Evolutionary conservation across 768 basidiomycete genomes (phyloP).

Genomic region (Leccinum rimulosum): DNA sequence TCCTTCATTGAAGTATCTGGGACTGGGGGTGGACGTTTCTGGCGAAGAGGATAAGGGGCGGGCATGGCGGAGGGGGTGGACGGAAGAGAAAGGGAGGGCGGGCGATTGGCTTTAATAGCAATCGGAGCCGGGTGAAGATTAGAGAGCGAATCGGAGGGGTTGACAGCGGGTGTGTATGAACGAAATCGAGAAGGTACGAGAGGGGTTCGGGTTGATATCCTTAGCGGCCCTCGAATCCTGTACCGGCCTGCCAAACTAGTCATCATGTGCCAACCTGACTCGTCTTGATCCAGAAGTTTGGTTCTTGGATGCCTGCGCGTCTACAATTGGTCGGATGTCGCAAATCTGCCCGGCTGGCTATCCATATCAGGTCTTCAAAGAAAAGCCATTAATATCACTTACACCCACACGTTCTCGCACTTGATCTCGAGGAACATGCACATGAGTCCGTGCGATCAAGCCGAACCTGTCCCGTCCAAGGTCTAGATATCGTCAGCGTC

Average conservation of each 20-base stretch:
- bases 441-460: slow-evolving; percentile 6
- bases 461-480: slow-evolving; percentile 13
- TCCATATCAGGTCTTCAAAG: slow-evolving; percentile 20
- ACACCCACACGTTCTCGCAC: slow-evolving; percentile 4
- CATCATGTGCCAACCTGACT: slow-evolving; percentile 43
- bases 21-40: slow-evolving; percentile 21
- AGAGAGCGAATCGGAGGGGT: slow-evolving; percentile 30
- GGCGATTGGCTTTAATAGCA: slow-evolving; percentile 36
- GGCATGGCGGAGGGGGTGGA: slow-evolving; percentile 40
- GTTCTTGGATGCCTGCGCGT: slow-evolving; percentile 17
- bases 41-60: slow-evolving; percentile 36
- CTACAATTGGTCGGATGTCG: slow-evolving; percentile 19
- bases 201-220: slow-evolving; percentile 40
- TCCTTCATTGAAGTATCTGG: slow-evolving; percentile 31
- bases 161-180: slow-evolving; percentile 28
- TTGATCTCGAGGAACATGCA: neutral
- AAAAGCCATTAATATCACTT: slow-evolving; percentile 22
- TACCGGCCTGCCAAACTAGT: slow-evolving; percentile 34
- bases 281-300: slow-evolving; percentile 35
- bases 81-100: slow-evolving; percentile 22
- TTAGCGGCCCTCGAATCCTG: slow-evolving; percentile 32
- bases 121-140: slow-evolving; percentile 32
- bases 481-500: neutral
- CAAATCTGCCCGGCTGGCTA: slow-evolving; percentile 19
- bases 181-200: slow-evolving; percentile 37